Base-by-base conservation (phyloP, 2,329 filamentous ascomycete genomes). In the Byssochlamys sp. region DNA sequence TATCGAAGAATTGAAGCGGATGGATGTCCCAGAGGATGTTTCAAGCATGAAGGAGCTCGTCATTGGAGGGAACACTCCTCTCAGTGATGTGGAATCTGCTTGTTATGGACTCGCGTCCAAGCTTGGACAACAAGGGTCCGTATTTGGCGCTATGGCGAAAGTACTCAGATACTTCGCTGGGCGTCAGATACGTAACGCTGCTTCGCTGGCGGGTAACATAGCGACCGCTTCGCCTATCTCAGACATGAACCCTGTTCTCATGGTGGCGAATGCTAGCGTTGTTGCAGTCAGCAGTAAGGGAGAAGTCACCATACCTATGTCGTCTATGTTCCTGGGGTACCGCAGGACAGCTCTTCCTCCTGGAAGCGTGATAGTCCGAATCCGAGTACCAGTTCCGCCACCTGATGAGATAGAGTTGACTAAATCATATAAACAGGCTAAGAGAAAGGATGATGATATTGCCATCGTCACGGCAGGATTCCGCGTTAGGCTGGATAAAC, bases 401-500 rank as follows among this genome's bases (percentile, higher is more conserved):
- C 24, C 31, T 1, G 79, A 83, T 53, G 87, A 85, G 63, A 84
- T 86, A 3, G 90, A 95, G 66, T 88, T 85, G 66, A 87, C 92
- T 69, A 82, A 86, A 52, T 85, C 90, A 0, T 95, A 94, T 75
- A 95, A 95, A 73, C 90, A 95, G 71, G 85, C 90, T 1, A 95
- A 95, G 76, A 79, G 90, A 62, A 95, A 95, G 68, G 90, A 95
- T 65, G 90, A 95, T 65, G 90, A 95, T 66, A 95, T 95, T 67
- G 90, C 90, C 2, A 95, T 95, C 65, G 90, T 95, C 25, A 95
- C 91, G 14, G 84, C 86, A 12, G 89, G 89, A 0, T 74, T 95
- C 58, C 81, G 88, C 31, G 78, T 95, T 4, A 81, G 80, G 19
- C 72, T 95, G 1, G 78, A 82, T 55, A 79, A 85, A 1, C 77